Base-by-base conservation (phyloP, 1,139 yeast species). In the Arxiozyma slooffiae region DNA sequence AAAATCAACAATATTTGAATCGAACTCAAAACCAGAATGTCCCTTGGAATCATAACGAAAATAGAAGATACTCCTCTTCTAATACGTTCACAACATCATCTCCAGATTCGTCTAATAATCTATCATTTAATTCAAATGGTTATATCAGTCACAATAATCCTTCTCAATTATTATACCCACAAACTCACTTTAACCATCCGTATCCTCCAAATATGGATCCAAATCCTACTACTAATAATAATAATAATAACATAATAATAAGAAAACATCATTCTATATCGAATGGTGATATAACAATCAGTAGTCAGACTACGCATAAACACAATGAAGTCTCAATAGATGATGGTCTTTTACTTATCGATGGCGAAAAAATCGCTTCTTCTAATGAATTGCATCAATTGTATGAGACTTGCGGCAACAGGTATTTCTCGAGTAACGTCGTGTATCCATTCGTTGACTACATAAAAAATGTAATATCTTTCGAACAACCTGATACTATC, bases 401-500 rank as follows among this genome's bases (percentile, higher is more conserved):
- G 38, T 63, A 62, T 52, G 52, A 52, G 9, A 59, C 57, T 8
- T 61, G 60, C 48, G 67, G 67, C 5, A 46, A 55, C 7, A 58
- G 60, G 38, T 66, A 65, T 48, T 66, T 64, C 51, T 62, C 68
- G 2, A 57, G 62, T 38, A 45, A 52, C 0, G 49, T 49, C 14
- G 63, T 61, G 14, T 62, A 53, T 49, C 54, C 57, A 45, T 64
- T 66, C 47, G 44, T 62, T 4, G 64, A 62, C 50, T 43, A 52
- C 21, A 50, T 65, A n/a, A 64, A 63, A 44, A 45, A 48, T 6
- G 48, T 57, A 44, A 39, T 48, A 7, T 20, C 37, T 30, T 30
- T 6, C 4, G 9, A 30, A 8, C 17, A 17, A 16, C 26, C 43
- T 7, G 14, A 26, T 21, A 22, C 48, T 18, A 9, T 23, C 38